A percentile compares a stretch with the other conserved stretches of the same genome.
These are phyloP conservation scores for Dactylellina parvicollis DNA, from an alignment of 2,329 filamentous ascomycete genomes.

Conservation along the genomic window DNA sequence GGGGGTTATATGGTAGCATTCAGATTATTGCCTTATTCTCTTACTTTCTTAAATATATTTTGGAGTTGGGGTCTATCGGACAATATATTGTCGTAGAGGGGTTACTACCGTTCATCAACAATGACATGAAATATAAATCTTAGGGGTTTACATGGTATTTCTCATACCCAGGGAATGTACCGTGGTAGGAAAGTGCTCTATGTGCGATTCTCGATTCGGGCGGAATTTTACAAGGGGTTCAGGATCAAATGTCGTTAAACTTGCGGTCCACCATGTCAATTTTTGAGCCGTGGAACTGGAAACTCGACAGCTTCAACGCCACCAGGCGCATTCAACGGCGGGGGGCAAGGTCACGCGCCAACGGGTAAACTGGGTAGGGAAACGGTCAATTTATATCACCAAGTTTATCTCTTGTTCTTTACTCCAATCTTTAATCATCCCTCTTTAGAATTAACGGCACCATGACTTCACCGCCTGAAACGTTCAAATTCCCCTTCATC, in stretches of 20 bases:
- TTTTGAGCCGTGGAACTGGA: slow-evolving; percentile 8
- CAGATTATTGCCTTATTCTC: too few relatives aligned
- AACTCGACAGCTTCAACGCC: neutral
- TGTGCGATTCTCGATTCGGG: too few relatives aligned
- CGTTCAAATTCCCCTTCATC: slow-evolving; percentile 30
- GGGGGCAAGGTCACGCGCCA: slow-evolving; percentile 5
- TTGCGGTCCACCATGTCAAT: too few relatives aligned
- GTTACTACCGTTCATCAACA: neutral
- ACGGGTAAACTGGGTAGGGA: neutral
- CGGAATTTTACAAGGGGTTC: neutral
- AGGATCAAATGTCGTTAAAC: slow-evolving; percentile 23
- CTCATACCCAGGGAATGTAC: too few relatives aligned
- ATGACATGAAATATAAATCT: too few relatives aligned
- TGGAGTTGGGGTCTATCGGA: slow-evolving; percentile 28
- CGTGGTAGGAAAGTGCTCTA: too few relatives aligned
- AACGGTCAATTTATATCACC: neutral
- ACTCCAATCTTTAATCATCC: neutral
- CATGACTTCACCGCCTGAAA: neutral
- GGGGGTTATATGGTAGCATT: neutral
- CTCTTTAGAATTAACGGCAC: neutral
- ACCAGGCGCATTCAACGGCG: neutral
- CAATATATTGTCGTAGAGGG: neutral
- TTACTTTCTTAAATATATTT: neutral
- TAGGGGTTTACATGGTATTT: too few relatives aligned
- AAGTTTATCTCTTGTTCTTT: neutral